Conservation (phyloP, 2,329 filamentous ascomycete genomes). For the Ascosphaera pollenicola region DNA sequence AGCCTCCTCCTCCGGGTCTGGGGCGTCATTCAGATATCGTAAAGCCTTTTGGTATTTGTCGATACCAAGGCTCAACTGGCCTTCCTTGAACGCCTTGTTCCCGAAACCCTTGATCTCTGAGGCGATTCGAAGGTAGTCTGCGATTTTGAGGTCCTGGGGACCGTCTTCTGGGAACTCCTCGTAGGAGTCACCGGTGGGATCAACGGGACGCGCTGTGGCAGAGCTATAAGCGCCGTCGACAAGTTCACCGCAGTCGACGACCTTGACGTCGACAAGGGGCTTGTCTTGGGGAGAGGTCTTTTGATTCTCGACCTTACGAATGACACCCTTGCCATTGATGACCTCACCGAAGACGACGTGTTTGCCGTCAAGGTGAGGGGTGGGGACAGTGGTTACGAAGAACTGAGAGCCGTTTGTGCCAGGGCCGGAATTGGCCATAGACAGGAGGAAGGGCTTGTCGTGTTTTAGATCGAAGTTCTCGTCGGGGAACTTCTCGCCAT, state of each 20-base stretch:
- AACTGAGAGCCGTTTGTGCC: constrained; percentile 95
- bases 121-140: constrained; percentile 55
- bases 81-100: constrained; percentile 75
- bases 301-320: constrained; percentile 85
- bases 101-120: constrained; percentile 75
- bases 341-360: constrained; percentile 92
- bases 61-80: constrained; percentile 46
- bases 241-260: constrained; percentile 82
- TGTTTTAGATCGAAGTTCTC: constrained; percentile 83
- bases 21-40: constrained; percentile 72
- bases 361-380: constrained; percentile 87
- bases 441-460: constrained; percentile 88
- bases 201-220: constrained; percentile 46
- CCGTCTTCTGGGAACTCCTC: constrained; percentile 93
- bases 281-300: constrained; percentile 73
- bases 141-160: constrained; percentile 38
- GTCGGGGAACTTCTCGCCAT: constrained; percentile 80
- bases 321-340: constrained; percentile 74
- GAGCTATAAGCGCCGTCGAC: constrained; percentile 44
- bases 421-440: constrained; percentile 93
- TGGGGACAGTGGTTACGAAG: constrained; percentile 95
- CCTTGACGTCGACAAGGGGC: constrained; percentile 92
- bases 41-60: constrained; percentile 90
- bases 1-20: constrained; percentile 45
- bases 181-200: constrained; percentile 71